phyloP scores from a whole-genome alignment of 2,329 filamentous ascomycete genomes.

The Sclerotinia glacialis region DNA sequence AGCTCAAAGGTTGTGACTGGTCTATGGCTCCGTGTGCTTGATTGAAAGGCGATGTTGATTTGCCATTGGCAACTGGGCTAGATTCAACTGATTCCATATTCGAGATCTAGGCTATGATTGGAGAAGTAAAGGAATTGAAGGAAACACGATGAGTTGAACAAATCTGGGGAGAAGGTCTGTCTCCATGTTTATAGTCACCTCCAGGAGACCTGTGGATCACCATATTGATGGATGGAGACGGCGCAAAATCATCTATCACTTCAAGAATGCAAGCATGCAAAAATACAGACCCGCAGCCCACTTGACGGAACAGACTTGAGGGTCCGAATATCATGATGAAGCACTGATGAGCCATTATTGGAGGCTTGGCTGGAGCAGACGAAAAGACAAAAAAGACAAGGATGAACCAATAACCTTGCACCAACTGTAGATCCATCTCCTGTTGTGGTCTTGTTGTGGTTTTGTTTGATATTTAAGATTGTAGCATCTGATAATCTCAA shows the following conservation, averaged over 20 bases:
- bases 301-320: constrained; percentile 3
- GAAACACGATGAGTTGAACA: neutral
- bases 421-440: constrained; percentile 6
- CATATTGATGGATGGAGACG: neutral
- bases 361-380: neutral
- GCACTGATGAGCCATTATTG: neutral
- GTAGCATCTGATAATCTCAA: constrained; percentile 8
- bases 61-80: constrained; percentile 5
- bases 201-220: constrained; percentile 7
- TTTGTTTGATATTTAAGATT: constrained; percentile 1
- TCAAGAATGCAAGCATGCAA: constrained; percentile 5
- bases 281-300: neutral
- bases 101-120: neutral
- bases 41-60: neutral
- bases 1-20: neutral
- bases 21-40: neutral
- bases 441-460: neutral
- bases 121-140: neutral
- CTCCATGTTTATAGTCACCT: constrained; percentile 15
- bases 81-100: constrained; percentile 2
- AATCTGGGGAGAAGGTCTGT: neutral
- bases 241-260: constrained; percentile 15
- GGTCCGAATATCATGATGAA: neutral
- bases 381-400: constrained; percentile 1
- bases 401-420: constrained; percentile 9